phyloP scores from a whole-genome alignment of 192 early-diverging fungal species.

The Fimicolochytrium jonesii region DNA sequence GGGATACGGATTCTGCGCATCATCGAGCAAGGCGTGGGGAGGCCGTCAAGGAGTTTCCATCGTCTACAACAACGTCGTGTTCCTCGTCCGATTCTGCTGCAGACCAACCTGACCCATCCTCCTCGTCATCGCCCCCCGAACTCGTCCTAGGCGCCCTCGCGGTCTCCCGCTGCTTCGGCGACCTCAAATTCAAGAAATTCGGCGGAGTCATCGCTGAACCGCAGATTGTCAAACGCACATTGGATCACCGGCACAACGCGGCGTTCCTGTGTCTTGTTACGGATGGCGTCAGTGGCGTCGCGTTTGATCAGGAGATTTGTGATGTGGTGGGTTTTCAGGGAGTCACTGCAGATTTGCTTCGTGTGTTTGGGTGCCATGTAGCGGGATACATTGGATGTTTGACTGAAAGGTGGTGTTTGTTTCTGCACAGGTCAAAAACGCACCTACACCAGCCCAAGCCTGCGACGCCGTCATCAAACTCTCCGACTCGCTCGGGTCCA shows the following conservation, averaged over 20 bases:
- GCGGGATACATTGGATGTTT: too few species aligned
- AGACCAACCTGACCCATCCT: too few species aligned
- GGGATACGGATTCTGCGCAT: too few species aligned
- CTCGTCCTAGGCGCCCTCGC: constrained; percentile 13
- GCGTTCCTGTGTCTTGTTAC: constrained; percentile 12
- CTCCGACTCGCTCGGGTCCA: constrained; percentile 9
- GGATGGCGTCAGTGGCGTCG: constrained; percentile 4
- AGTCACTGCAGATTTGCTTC: neutral
- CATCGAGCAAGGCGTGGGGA: too few species aligned
- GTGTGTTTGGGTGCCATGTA: too few species aligned
- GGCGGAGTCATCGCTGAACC: constrained; percentile 14
- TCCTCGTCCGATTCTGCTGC: too few species aligned
- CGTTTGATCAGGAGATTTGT: constrained; percentile 4
- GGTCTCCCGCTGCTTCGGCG: constrained; percentile 13
- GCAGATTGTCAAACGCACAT: neutral
- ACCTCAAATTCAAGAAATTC: constrained; percentile 5
- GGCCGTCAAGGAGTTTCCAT: too few species aligned
- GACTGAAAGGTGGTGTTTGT: too few species aligned
- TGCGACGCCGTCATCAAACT: neutral
- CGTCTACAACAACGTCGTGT: too few species aligned
- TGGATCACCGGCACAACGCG: constrained; percentile 1
- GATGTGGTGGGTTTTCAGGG: neutral
- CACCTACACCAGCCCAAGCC: neutral
- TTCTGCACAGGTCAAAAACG: neutral
- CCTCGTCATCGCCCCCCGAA: too few species aligned